These are phyloP conservation scores for Ceratobasidium theobromae DNA, from an alignment of 1,284 basidiomycete species.

Conservation along the genomic window DNA sequence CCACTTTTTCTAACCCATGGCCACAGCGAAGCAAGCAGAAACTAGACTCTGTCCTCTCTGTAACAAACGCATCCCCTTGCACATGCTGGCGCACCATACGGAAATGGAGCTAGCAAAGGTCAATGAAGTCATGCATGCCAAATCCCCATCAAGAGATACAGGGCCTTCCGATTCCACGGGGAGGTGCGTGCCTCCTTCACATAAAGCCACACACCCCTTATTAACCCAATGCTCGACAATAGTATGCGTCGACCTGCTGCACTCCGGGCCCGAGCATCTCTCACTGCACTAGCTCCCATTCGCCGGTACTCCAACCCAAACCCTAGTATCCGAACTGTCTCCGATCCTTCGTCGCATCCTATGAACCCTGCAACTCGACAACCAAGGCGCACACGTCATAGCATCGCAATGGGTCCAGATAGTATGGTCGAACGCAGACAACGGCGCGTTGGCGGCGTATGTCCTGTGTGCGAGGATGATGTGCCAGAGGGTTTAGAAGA, in stretches of 20 bases:
- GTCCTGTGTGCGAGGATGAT: slow-evolving; percentile 63
- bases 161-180: slow-evolving; percentile 48
- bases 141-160: slow-evolving; percentile 47
- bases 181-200: slow-evolving; percentile 45
- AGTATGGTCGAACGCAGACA: slow-evolving; percentile 38
- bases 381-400: slow-evolving; percentile 61
- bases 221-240: too few species aligned
- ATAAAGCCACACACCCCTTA: slow-evolving; percentile 38
- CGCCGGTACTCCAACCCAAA: slow-evolving; percentile 34
- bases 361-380: slow-evolving; percentile 65
- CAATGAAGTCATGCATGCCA: slow-evolving; percentile 59
- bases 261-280: slow-evolving; percentile 59
- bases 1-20: slow-evolving; percentile 7
- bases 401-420: slow-evolving; percentile 58
- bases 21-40: slow-evolving; percentile 59
- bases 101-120: slow-evolving; percentile 66
- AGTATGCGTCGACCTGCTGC: slow-evolving; percentile 61
- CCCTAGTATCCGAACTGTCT: slow-evolving; percentile 40
- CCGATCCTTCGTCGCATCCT: slow-evolving; percentile 57
- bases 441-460: slow-evolving; percentile 50
- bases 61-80: slow-evolving; percentile 65
- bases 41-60: slow-evolving; percentile 72
- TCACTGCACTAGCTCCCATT: slow-evolving; percentile 45
- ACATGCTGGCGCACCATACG: slow-evolving; percentile 62
- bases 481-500: slow-evolving; percentile 71